Base-by-base conservation (phyloP, 2,329 filamentous ascomycete species). In the Colletotrichum limetticola region DNA sequence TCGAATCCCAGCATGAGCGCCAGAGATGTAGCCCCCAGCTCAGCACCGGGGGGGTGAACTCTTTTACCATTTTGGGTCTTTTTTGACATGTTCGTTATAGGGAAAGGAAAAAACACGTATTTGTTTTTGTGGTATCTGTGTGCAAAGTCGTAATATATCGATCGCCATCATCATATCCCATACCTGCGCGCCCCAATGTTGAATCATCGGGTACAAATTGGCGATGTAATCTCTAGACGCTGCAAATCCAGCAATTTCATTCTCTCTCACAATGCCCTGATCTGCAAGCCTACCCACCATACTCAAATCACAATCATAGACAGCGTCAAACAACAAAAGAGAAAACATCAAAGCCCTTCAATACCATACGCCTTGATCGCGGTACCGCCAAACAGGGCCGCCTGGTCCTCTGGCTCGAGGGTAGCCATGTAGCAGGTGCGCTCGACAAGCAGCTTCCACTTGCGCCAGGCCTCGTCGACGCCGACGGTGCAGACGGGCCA, bases 401-500 rank as follows among this genome's bases (percentile, higher is more conserved):
- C 87, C 80, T 89, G 88, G 72, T 93, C 89, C 52, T 90, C 89
- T 19, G 90, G 87, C 1, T 81, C 85, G 73, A 95, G 80, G 55
- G 86, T 86, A 1, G 89, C 89, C 86, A 92, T 88, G 82, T 87
- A 86, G 76, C 95, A 89, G 77, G 94, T 86, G 75, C 85, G 85
- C 74, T 92, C 90, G 22, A 97, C 93, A 1, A 97, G 86, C 24
- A 86, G 86, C 75, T 86, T 89, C 95, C 95, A 98, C 77, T 92
- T 89, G 46, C 85, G 83, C 95, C 95, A 98, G 37, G 93, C 91
- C 60, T 87, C 84, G 55, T 86, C 86, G 1, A 77, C 67, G 76
- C 81, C 78, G 42, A 94, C 84, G 74, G 94, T 95, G 83, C 95
- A 97, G 1, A 98, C 92, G 2, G 96, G 95, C 96, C 96, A 98